Percentiles rank a stretch among this genome's conserved stretches.
Conservation (phyloP, 768 basidiomycete species). For the Leccinum subtestaceum region DNA sequence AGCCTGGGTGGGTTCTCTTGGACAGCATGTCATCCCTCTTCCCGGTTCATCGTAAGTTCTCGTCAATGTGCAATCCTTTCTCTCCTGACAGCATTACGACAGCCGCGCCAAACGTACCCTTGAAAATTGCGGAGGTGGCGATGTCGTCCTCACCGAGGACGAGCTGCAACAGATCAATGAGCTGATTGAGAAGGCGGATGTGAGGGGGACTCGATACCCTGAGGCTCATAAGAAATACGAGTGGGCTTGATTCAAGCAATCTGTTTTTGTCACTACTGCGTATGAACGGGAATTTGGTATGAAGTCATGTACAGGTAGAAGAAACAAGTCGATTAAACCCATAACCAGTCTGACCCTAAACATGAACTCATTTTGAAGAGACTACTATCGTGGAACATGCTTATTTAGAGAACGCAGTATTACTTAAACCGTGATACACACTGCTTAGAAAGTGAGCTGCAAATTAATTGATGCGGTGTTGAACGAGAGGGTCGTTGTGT, state of each 20-base stretch:
- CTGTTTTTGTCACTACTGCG: neutral
- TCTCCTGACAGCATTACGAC: neutral
- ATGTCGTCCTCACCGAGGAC: constrained; percentile 38
- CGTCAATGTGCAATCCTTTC: no score
- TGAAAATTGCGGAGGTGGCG: constrained; percentile 44
- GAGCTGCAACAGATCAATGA: constrained; percentile 42
- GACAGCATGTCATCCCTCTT: constrained; percentile 46
- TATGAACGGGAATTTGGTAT: neutral
- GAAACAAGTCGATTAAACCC: neutral
- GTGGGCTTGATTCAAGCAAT: constrained; percentile 24
- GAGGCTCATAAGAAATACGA: constrained; percentile 18
- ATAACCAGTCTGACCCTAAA: neutral
- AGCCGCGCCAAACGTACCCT: constrained; percentile 39
- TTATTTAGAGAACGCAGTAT: no score
- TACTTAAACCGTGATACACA: no score
- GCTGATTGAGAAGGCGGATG: constrained; percentile 33
- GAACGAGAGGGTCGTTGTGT: no score
- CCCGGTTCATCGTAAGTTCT: constrained; percentile 43
- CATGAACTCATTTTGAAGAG: no score
- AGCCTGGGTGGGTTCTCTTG: constrained; percentile 42
- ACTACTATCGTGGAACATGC: no score
- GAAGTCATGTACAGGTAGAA: neutral
- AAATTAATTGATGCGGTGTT: no score
- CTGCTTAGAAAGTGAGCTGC: no score
- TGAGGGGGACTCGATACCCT: constrained; percentile 44